Evolutionary conservation across 2,329 filamentous ascomycete species (phyloP).

Genomic region (Catunica adiposa): DNA sequence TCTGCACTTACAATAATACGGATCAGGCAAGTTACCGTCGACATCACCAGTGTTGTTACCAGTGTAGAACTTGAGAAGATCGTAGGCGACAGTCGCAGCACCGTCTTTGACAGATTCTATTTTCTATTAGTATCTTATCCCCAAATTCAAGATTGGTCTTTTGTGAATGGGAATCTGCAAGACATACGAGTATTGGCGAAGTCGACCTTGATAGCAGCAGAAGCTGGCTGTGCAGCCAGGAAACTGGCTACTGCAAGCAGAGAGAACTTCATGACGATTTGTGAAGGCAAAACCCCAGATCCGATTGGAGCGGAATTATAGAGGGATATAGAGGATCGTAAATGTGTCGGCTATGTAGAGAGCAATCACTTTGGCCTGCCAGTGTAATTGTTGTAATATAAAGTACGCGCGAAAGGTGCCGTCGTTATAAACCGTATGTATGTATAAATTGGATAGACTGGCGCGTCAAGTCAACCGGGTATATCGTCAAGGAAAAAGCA

Average conservation of each 20-base stretch:
- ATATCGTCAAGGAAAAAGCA: too few species aligned
- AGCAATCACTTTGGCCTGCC: constrained; percentile 1
- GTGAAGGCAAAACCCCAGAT: not conserved
- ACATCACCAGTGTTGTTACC: constrained; percentile 43
- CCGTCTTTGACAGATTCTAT: constrained; percentile 34
- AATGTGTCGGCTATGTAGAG: not conserved
- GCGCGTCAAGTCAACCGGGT: not conserved
- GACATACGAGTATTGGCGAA: constrained; percentile 21
- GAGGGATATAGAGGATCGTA: not conserved
- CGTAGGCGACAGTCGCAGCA: constrained; percentile 31
- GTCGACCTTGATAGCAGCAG: constrained; percentile 12
- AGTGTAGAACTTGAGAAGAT: constrained; percentile 33
- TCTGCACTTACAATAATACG: constrained; percentile 43
- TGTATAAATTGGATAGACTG: not conserved
- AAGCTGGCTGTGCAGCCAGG: constrained; percentile 10
- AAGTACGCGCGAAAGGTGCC: not conserved
- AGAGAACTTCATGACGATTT: constrained; percentile 12
- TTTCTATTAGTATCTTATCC: constrained; percentile 18
- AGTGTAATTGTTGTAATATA: constrained; percentile 1
- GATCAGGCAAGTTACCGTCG: constrained; percentile 40
- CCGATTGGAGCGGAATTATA: not conserved
- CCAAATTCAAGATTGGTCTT: not conserved
- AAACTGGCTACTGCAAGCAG: constrained; percentile 8
- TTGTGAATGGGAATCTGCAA: not conserved
- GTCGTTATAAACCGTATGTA: not conserved